These are phyloP conservation scores for Pseudoscleropodium purum DNA, from an alignment of 225 moss, liverwort and hornwort genomes.

Conservation along the genomic window DNA sequence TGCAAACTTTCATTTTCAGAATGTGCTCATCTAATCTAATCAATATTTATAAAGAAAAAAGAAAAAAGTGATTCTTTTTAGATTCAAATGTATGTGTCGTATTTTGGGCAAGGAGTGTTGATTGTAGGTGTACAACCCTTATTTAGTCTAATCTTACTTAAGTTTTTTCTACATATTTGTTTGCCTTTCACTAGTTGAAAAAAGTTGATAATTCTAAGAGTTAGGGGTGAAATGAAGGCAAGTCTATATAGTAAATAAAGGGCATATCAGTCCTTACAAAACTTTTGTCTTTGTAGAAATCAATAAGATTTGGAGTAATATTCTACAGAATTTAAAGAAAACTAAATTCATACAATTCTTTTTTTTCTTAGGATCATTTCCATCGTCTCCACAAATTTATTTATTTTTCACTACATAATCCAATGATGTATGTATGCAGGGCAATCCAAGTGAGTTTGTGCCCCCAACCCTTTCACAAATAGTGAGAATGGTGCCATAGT, in stretches of 20 bases:
- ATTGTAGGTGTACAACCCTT: neutral
- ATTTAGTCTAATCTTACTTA: neutral
- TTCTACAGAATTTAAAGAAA: too few relatives aligned
- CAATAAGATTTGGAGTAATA: fast-evolving
- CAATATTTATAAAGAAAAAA: neutral
- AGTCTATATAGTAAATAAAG: neutral
- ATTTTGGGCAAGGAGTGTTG: neutral
- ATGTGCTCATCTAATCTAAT: fast-evolving
- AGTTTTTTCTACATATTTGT: too few relatives aligned
- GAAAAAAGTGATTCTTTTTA: neutral
- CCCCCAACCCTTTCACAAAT: neutral
- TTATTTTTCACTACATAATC: neutral
- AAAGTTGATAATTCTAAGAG: neutral
- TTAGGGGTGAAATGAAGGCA: neutral
- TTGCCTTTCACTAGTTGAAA: neutral
- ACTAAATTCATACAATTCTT: neutral
- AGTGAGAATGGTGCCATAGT: neutral
- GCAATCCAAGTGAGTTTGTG: neutral
- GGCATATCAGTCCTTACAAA: too few relatives aligned
- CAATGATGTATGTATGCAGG: too few relatives aligned
- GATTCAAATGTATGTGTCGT: neutral
- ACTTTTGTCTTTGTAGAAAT: neutral
- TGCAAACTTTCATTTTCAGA: neutral
- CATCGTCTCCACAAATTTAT: neutral
- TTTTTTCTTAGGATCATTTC: neutral